Conservation (phyloP, 2,329 filamentous ascomycete species). For the Torrubiellomyces zombiae region DNA sequence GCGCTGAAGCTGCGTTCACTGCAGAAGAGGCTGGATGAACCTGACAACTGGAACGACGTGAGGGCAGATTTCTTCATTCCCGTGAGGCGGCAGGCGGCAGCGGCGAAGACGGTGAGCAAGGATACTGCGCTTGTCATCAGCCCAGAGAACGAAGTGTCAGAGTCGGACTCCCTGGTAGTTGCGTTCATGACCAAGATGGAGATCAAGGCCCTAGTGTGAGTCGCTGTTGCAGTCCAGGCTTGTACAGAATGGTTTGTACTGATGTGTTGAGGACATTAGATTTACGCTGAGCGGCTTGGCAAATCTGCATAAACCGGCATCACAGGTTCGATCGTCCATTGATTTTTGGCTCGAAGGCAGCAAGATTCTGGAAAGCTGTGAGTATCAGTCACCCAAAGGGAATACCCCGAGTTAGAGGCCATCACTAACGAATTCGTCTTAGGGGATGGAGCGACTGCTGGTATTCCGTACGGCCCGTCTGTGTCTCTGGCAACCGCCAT, state of each 20-base stretch:
- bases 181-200: conserved; percentile 45
- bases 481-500: conserved; percentile 42
- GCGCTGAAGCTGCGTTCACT: conserved; percentile 43
- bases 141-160: conserved; percentile 22
- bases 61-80: conserved; percentile 36
- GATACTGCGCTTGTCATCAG: conserved; percentile 40
- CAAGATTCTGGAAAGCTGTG: conserved; percentile 31
- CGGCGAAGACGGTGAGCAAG: conserved; percentile 33
- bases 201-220: conserved; percentile 37
- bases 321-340: conserved; percentile 15
- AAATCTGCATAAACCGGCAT: conserved; percentile 19
- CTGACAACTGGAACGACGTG: conserved; percentile 30
- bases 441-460: conserved; percentile 19
- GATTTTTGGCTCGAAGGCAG: conserved; percentile 27
- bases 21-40: conserved; percentile 44
- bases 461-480: conserved; percentile 20
- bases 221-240: conserved; percentile 1
- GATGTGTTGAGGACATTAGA: conserved; percentile 14
- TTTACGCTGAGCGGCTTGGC: conserved; percentile 39
- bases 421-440: conserved; percentile 5
- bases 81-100: conserved; percentile 32
- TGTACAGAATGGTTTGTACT: conserved; percentile 2
- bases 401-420: conserved; percentile 8
- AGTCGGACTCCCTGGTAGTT: conserved; percentile 39
- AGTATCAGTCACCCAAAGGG: conserved; percentile 6